phyloP scores from a whole-genome alignment of 2,329 filamentous ascomycete species.

The Knufia petricola region DNA sequence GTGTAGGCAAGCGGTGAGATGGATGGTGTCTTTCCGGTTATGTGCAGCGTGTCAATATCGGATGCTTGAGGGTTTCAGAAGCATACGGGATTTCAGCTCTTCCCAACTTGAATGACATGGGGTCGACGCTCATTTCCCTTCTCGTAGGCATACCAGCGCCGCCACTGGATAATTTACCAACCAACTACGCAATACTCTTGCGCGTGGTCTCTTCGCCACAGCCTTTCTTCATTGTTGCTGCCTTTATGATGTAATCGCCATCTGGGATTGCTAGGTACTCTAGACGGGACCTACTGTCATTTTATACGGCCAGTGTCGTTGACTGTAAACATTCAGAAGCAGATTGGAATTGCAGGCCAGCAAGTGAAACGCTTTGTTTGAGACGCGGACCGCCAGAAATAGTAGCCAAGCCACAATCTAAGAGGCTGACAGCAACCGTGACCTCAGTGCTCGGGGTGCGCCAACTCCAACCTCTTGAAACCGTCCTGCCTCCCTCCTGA shows the following conservation, averaged over 20 bases:
- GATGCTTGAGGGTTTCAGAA: too few species aligned
- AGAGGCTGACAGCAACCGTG: conserved; percentile 5
- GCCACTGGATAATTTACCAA: not conserved
- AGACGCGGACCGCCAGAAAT: not conserved
- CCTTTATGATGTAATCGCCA: not conserved
- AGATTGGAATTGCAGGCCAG: not conserved
- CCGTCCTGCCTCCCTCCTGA: conserved; percentile 1
- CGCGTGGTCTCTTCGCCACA: not conserved
- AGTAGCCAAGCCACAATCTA: conserved; percentile 3
- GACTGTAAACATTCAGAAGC: too few species aligned
- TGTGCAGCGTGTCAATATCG: too few species aligned
- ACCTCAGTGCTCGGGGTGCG: too few species aligned
- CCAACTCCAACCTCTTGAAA: conserved; percentile 7
- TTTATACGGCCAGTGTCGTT: too few species aligned
- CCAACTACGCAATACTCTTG: not conserved
- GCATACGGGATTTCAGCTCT: too few species aligned
- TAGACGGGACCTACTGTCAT: too few species aligned
- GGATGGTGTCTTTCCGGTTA: too few species aligned
- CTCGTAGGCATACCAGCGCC: not conserved
- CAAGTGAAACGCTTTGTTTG: not conserved
- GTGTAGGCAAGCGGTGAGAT: too few species aligned
- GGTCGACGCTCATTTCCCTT: too few species aligned
- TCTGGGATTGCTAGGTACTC: not conserved
- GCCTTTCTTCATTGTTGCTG: not conserved
- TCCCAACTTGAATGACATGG: too few species aligned